A percentile compares a stretch with the other conserved stretches of the same genome.
Conservation (phyloP, 768 basidiomycete genomes). For the Cyclocybe cylindracea region DNA sequence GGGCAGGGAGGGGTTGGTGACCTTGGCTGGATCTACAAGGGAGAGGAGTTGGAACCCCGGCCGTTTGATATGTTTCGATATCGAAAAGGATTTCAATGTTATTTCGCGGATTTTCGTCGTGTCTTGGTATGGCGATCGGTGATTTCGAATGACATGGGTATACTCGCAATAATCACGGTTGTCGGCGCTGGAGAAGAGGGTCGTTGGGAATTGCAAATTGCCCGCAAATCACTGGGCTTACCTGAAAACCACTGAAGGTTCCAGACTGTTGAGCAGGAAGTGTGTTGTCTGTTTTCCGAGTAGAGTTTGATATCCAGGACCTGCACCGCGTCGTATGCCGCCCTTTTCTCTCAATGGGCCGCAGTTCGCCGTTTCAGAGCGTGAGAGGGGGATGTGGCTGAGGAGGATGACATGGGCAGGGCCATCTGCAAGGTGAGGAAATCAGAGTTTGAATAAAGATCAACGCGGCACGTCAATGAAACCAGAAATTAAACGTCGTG, state of each 20-base stretch:
- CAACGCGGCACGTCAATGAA: slow-evolving; percentile 4
- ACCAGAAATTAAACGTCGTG: not conserved
- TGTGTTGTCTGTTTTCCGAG: slow-evolving; percentile 77
- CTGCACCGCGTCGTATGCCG: slow-evolving; percentile 72
- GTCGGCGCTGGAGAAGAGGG: slow-evolving; percentile 59
- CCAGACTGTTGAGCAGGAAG: slow-evolving; percentile 69
- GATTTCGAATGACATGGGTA: slow-evolving; percentile 40
- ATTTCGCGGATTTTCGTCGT: slow-evolving; percentile 60
- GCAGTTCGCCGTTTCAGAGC: slow-evolving; percentile 73
- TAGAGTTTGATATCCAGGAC: slow-evolving; percentile 81
- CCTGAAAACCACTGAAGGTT: slow-evolving; percentile 75
- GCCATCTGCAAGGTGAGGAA: slow-evolving; percentile 18
- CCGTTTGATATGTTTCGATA: slow-evolving; percentile 64
- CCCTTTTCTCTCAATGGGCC: slow-evolving; percentile 77
- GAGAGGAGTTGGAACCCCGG: slow-evolving; percentile 90
- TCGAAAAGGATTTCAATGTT: slow-evolving; percentile 87
- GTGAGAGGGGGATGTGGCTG: slow-evolving; percentile 83
- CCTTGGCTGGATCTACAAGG: slow-evolving; percentile 37
- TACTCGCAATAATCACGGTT: slow-evolving; percentile 92
- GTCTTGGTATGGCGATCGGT: slow-evolving; percentile 25
- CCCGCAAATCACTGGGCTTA: slow-evolving; percentile 27
- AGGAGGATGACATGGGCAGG: slow-evolving; percentile 64
- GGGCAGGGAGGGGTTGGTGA: slow-evolving; percentile 29
- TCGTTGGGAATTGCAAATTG: slow-evolving; percentile 3
- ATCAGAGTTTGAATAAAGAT: not conserved